Evolutionary conservation across 1,284 basidiomycete species (phyloP).

Genomic region (Polyporus tsugae): DNA sequence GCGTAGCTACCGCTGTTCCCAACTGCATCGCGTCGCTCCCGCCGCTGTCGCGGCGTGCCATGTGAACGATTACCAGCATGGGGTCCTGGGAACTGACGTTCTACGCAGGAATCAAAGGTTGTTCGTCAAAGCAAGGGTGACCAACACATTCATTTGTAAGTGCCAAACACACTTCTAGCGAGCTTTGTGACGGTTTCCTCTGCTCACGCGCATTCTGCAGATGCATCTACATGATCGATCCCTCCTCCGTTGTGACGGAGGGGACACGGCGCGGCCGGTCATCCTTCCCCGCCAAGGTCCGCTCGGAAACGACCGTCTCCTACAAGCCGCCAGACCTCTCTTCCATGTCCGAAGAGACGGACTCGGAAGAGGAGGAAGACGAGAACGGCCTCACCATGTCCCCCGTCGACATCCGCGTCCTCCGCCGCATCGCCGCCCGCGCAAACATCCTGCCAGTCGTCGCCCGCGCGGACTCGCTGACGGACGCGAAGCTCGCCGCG

Average conservation of each 20-base stretch:
- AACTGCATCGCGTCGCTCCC: constrained; percentile 5
- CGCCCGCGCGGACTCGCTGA: constrained; percentile 79
- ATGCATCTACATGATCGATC: constrained; percentile 85
- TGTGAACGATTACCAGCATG: background rate
- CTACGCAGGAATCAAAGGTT: constrained; percentile 80
- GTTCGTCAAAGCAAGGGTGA: constrained; percentile 84
- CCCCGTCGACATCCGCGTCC: constrained; percentile 79
- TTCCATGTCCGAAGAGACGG: constrained; percentile 53
- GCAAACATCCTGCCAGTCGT: constrained; percentile 82
- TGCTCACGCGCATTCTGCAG: constrained; percentile 47
- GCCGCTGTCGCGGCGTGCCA: background rate
- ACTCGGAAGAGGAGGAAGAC: constrained; percentile 54
- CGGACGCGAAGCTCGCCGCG: constrained; percentile 70
- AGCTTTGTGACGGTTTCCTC: constrained; percentile 3
- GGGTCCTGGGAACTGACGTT: constrained; percentile 18
- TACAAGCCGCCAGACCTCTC: constrained; percentile 58
- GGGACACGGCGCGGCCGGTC: constrained; percentile 56
- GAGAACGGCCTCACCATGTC: constrained; percentile 70
- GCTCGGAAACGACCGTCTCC: constrained; percentile 68
- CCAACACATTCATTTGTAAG: constrained; percentile 85
- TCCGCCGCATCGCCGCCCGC: constrained; percentile 72
- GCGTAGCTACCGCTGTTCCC: constrained; percentile 36
- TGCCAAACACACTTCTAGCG: constrained; percentile 18
- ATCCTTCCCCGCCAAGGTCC: constrained; percentile 58
- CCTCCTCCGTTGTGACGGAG: constrained; percentile 67